phyloP scores from a whole-genome alignment of 176 grass and related monocot species.

The Hordeum vulgare region DNA sequence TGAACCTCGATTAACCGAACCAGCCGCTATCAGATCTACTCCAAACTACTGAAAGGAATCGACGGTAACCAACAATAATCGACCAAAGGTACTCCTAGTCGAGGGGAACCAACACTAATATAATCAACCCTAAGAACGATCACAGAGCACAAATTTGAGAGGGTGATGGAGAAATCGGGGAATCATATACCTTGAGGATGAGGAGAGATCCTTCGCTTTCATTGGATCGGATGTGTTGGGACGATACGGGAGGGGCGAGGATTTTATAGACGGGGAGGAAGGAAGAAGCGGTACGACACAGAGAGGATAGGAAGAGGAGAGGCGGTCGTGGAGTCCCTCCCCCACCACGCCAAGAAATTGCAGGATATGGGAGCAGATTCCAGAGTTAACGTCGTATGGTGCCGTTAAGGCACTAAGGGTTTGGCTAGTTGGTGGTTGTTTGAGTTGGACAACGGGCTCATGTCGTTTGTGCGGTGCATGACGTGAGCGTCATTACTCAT shows the following conservation, averaged over 20 bases:
- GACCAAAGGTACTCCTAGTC: no score
- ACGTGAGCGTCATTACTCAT: neutral
- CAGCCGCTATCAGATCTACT: neutral
- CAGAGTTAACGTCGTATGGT: constrained; percentile 16
- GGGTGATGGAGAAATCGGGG: neutral
- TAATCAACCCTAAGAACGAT: neutral
- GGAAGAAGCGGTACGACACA: neutral
- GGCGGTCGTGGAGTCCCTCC: constrained; percentile 8
- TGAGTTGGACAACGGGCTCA: neutral
- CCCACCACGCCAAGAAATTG: neutral
- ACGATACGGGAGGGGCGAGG: neutral
- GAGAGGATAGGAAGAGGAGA: neutral
- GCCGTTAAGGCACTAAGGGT: rapidly evolving
- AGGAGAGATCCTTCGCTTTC: neutral
- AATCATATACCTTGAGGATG: constrained; percentile 25
- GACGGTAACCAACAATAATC: neutral
- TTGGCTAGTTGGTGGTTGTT: constrained; percentile 20
- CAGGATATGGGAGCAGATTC: neutral
- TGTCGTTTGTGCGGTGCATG: neutral
- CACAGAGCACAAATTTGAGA: neutral
- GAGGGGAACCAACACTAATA: neutral
- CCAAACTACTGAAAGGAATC: neutral
- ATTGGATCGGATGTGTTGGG: neutral
- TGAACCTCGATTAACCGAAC: neutral
- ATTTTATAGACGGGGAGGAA: constrained; percentile 6